Percentiles rank a stretch among this genome's conserved stretches.
phyloP scores from a whole-genome alignment of 208 protist genomes.

The Trypanosoma avium region DNA sequence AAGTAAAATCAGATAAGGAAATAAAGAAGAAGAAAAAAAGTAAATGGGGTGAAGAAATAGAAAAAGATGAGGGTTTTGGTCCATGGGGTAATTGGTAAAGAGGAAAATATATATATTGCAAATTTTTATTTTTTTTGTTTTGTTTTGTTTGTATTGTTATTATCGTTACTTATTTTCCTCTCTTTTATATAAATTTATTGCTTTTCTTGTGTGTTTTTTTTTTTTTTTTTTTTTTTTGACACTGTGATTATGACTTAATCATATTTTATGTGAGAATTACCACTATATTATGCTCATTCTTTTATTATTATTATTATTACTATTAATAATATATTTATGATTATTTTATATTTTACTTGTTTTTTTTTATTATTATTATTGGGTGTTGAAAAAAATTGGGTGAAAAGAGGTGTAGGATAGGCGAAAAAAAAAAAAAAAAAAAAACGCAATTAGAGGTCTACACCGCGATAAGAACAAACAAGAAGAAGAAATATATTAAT shows the following conservation, averaged over 20 bases:
- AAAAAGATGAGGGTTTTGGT: background rate
- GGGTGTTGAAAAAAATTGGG: too few species aligned
- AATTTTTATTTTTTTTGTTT: background rate
- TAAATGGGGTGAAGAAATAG: background rate
- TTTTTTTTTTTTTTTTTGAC: constrained; percentile 9
- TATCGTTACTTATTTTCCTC: background rate
- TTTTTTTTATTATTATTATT: constrained; percentile 1
- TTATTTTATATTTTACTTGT: background rate
- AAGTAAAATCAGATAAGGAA: background rate
- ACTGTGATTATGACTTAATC: too few species aligned
- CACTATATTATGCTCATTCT: too few species aligned
- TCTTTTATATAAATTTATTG: background rate
- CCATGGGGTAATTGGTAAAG: constrained; percentile 9
- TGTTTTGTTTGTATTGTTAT: background rate
- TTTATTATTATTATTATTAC: background rate
- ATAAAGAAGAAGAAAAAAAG: background rate
- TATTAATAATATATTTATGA: background rate
- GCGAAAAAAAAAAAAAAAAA: too few species aligned
- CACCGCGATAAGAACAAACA: background rate
- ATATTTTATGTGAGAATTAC: too few species aligned
- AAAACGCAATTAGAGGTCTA: background rate
- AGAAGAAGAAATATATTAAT: background rate
- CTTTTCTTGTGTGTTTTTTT: background rate
- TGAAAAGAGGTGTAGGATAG: too few species aligned
- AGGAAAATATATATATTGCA: background rate